Conservation (phyloP, 1,139 yeast genomes). For the Yamadazyma diospyri region DNA sequence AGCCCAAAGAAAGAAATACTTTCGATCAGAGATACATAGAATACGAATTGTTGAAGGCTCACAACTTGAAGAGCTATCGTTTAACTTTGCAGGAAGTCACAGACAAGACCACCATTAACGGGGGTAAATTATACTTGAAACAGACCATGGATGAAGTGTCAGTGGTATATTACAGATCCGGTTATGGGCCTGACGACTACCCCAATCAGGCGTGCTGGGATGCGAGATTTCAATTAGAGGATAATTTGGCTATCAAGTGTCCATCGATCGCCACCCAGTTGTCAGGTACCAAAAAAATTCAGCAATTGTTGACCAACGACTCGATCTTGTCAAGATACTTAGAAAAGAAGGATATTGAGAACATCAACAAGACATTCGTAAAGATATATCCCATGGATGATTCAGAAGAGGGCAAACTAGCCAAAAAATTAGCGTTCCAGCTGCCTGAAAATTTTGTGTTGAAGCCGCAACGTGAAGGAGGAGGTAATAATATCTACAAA, state of each 20-base stretch:
- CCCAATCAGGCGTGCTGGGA: conserved; percentile 64
- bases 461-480: conserved; percentile 97
- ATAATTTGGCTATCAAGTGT: conserved; percentile 79
- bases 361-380: conserved; percentile 66
- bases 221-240: conserved; percentile 68
- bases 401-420: conserved; percentile 58
- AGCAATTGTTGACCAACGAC: conserved; percentile 73
- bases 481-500: conserved; percentile 88
- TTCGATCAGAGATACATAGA: conserved; percentile 89
- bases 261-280: conserved; percentile 87
- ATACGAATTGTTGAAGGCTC: conserved; percentile 55
- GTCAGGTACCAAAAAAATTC: conserved; percentile 90
- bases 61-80: conserved; percentile 60
- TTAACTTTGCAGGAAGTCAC: conserved; percentile 62
- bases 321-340: conserved; percentile 47
- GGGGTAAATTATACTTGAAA: conserved; percentile 48
- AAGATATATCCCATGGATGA: conserved; percentile 82
- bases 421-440: conserved; percentile 65
- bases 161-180: conserved; percentile 86
- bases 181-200: conserved; percentile 80
- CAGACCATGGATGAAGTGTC: conserved; percentile 69
- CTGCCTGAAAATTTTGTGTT: conserved; percentile 71
- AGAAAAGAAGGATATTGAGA: conserved; percentile 21
- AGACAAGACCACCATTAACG: conserved; percentile 34
- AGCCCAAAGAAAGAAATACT: conserved; percentile 80